phyloP scores from a whole-genome alignment of 2,329 filamentous ascomycete species.

The Fusarium pseudonygamai region DNA sequence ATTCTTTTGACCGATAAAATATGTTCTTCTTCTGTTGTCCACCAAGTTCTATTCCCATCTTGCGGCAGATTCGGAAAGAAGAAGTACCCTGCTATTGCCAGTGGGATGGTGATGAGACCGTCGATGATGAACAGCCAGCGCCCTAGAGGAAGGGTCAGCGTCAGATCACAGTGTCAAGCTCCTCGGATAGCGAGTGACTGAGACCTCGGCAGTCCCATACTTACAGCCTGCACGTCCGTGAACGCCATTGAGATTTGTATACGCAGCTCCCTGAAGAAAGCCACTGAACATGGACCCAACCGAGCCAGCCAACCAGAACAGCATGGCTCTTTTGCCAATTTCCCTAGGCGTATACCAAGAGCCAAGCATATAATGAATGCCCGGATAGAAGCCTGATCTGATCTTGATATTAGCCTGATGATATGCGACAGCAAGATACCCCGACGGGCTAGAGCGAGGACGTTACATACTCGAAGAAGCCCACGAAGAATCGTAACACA shows the following conservation, averaged over 20 bases:
- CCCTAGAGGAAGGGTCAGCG: background rate
- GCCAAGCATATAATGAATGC: slow-evolving; percentile 35
- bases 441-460: accelerated
- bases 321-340: slow-evolving; percentile 31
- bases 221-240: slow-evolving; percentile 23
- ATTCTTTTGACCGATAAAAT: slow-evolving; percentile 25
- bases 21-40: slow-evolving; percentile 39
- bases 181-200: background rate
- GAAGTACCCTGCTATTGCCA: slow-evolving; percentile 37
- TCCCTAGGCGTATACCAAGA: slow-evolving; percentile 37
- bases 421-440: background rate
- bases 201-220: accelerated
- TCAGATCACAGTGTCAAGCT: background rate
- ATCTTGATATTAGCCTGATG: slow-evolving; percentile 48
- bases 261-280: slow-evolving; percentile 29
- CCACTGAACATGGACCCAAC: slow-evolving; percentile 29
- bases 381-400: slow-evolving; percentile 60
- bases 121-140: slow-evolving; percentile 51
- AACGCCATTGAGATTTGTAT: slow-evolving; percentile 24
- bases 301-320: slow-evolving; percentile 33
- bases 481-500: slow-evolving; percentile 28
- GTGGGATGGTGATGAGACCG: slow-evolving; percentile 42
- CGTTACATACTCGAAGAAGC: slow-evolving; percentile 24
- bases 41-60: slow-evolving; percentile 37
- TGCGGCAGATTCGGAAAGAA: slow-evolving; percentile 43